These are phyloP conservation scores for Pseudomonodictys pantanalensis DNA, from an alignment of 495 filamentous ascomycete genomes.

Conservation along the genomic window DNA sequence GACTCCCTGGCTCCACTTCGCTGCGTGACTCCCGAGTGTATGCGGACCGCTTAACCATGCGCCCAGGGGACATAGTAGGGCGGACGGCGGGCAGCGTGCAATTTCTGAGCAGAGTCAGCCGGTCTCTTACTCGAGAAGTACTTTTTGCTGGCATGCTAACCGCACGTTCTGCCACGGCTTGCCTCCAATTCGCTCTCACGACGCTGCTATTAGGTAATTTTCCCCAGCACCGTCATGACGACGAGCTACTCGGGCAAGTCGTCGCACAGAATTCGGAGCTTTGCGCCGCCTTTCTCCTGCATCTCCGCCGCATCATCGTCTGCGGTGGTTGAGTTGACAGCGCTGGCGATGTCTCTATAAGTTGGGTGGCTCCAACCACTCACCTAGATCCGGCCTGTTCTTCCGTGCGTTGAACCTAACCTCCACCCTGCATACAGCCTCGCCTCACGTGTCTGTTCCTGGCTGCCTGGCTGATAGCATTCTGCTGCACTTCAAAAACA, in stretches of 20 bases:
- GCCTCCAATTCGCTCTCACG: constrained; percentile 15
- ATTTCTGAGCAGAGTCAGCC: neutral
- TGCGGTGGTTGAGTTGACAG: neutral
- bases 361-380: too few relatives aligned
- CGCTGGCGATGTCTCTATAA: too few relatives aligned
- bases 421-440: constrained; percentile 18
- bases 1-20: too few relatives aligned
- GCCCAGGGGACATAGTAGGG: too few relatives aligned
- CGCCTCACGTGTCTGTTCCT: neutral
- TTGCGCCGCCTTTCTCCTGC: constrained; percentile 23
- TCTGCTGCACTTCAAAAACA: neutral
- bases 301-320: constrained; percentile 23
- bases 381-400: constrained; percentile 20
- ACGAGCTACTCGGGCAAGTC: neutral
- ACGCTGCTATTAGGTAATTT: constrained; percentile 28
- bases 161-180: constrained; percentile 11
- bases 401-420: too few relatives aligned
- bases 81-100: too few relatives aligned
- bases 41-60: too few relatives aligned
- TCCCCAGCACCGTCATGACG: constrained; percentile 11
- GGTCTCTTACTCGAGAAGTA: neutral
- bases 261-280: constrained; percentile 20
- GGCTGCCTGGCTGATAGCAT: neutral
- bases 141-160: constrained; percentile 19
- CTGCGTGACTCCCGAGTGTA: too few relatives aligned